phyloP scores from a whole-genome alignment of 441 rosid species.

The Erodium moschatum region DNA sequence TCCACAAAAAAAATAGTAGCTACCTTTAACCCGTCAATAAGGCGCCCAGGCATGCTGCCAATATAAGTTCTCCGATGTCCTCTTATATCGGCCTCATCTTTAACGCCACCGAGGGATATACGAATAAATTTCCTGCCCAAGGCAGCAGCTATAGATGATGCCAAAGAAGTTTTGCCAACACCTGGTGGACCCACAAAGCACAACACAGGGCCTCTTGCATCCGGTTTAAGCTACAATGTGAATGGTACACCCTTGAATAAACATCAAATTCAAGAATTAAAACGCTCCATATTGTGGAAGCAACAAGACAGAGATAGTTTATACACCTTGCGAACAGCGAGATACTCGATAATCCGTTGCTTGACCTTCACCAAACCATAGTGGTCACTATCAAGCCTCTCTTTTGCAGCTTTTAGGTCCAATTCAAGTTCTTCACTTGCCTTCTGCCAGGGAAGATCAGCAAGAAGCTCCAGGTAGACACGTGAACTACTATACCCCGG shows the following conservation, averaged over 20 bases:
- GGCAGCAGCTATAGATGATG: conserved; percentile 88
- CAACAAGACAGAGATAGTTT: conserved; percentile 21
- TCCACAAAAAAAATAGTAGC: conserved; percentile 5
- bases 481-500: conserved; percentile 98
- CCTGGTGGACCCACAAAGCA: conserved; percentile 99
- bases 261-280: conserved; percentile 19
- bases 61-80: conserved; percentile 98
- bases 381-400: conserved; percentile 88
- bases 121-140: conserved; percentile 89
- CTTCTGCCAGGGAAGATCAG: conserved; percentile 96
- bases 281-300: conserved; percentile 16
- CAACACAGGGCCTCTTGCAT: conserved; percentile 92
- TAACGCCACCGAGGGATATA: conserved; percentile 95
- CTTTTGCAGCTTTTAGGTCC: conserved; percentile 83
- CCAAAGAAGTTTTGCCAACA: conserved; percentile 96
- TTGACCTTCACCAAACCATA: conserved; percentile 85
- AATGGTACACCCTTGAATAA: conserved; percentile 11
- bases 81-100: conserved; percentile 98
- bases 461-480: conserved; percentile 90
- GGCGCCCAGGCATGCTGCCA: conserved; percentile 99
- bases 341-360: conserved; percentile 91
- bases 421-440: conserved; percentile 77
- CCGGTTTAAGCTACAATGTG: conserved; percentile 81
- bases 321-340: conserved; percentile 95
- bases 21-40: conserved; percentile 94